Percentiles rank a stretch among this genome's conserved stretches.
These are phyloP conservation scores for Suhomyces emberorum DNA, from an alignment of 805 yeast genomes.

Conservation along the genomic window DNA sequence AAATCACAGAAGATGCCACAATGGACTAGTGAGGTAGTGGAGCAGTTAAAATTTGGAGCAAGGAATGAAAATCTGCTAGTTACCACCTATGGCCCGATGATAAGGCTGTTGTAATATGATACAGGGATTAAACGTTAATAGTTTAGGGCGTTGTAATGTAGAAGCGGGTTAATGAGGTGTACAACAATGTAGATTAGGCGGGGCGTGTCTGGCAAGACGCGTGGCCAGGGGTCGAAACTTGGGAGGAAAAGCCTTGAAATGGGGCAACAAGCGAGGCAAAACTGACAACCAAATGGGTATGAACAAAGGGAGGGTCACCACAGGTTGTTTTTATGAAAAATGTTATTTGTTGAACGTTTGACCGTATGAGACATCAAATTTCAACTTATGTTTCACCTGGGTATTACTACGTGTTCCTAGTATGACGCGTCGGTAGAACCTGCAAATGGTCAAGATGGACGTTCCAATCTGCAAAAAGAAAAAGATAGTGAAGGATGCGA, in stretches of 20 bases:
- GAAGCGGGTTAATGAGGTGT: background rate
- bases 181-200: background rate
- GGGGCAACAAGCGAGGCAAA: background rate
- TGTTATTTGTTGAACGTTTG: too few relatives aligned
- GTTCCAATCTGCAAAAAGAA: too few relatives aligned
- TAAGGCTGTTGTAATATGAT: background rate
- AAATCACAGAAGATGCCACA: too few relatives aligned
- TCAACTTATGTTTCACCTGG: background rate
- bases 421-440: too few relatives aligned
- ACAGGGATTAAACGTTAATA: background rate
- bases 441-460: too few relatives aligned
- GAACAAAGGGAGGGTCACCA: too few relatives aligned
- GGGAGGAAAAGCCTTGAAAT: background rate
- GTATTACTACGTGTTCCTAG: background rate
- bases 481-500: conserved; percentile 41
- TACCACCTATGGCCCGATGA: background rate
- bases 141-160: background rate
- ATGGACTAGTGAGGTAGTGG: background rate
- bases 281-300: background rate
- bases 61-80: too few relatives aligned
- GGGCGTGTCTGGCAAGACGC: conserved; percentile 6
- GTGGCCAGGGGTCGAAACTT: conserved; percentile 3
- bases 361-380: background rate
- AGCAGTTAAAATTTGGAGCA: background rate
- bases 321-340: too few relatives aligned